Evolutionary conservation across 2,329 filamentous ascomycete species (phyloP).

Genomic region (Fusarium oligoseptatum): DNA sequence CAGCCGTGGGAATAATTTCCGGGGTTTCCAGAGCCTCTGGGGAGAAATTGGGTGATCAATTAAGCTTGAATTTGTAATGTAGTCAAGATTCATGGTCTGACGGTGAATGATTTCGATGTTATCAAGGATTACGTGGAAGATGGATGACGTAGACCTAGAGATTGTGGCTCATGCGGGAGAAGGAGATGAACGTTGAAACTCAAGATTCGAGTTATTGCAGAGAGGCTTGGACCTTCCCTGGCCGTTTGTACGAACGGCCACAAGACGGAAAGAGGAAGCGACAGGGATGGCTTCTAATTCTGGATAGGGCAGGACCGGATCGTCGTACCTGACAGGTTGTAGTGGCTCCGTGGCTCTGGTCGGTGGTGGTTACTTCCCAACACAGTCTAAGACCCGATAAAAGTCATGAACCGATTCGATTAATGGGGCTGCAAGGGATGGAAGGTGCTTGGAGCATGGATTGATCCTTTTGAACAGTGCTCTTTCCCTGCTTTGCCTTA

Average conservation of each 20-base stretch:
- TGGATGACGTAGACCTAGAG: not conserved
- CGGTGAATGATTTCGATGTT: not conserved
- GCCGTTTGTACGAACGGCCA: not conserved
- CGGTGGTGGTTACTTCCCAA: not conserved
- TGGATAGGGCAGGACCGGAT: conserved; percentile 12
- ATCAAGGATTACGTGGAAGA: not conserved
- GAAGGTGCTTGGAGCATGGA: not conserved
- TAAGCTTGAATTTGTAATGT: conserved; percentile 7
- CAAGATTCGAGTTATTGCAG: not conserved
- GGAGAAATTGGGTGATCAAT: not conserved
- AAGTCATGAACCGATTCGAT: not conserved
- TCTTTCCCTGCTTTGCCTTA: not conserved
- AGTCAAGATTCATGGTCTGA: not conserved
- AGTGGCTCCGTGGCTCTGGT: not conserved
- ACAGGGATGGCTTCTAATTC: conserved; percentile 22
- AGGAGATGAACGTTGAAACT: not conserved
- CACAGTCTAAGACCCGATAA: not conserved
- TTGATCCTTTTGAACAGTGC: not conserved
- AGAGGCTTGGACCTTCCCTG: not conserved
- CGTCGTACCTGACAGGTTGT: not conserved
- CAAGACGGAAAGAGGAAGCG: not conserved
- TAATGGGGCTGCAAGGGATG: not conserved
- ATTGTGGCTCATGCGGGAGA: not conserved
- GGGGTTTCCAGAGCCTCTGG: not conserved
- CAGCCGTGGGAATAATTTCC: not conserved